Percentiles rank a stretch among this genome's conserved stretches.
phyloP scores from a whole-genome alignment of 2,329 filamentous ascomycete genomes.

The Pezizomycotina sp. region DNA sequence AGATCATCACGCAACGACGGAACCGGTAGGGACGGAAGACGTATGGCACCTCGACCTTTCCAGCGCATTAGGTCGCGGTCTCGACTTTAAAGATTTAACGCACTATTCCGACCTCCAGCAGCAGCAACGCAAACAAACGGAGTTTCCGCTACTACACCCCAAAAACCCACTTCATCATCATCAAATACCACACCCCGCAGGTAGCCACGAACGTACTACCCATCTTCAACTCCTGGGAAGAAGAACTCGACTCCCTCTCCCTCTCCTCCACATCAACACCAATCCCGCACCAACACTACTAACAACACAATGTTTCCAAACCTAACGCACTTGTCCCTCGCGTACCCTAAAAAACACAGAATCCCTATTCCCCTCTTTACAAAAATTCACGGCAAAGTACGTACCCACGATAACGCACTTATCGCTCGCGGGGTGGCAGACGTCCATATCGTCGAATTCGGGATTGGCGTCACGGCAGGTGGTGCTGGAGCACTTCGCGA shows the following conservation, averaged over 20 bases:
- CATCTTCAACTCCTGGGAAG: too few relatives aligned
- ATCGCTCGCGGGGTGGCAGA: slow-evolving; percentile 21
- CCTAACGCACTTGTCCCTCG: slow-evolving; percentile 23
- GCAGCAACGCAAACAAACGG: not conserved
- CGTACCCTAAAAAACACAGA: slow-evolving; percentile 15
- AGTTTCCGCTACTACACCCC: not conserved
- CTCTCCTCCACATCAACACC: not conserved
- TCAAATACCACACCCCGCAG: too few relatives aligned
- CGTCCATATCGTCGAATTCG: slow-evolving; percentile 1
- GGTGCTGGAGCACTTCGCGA: not conserved
- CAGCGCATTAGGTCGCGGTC: slow-evolving; percentile 15
- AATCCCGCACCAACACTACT: too few relatives aligned
- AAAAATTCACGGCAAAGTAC: slow-evolving; percentile 11
- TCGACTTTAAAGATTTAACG: slow-evolving; percentile 15
- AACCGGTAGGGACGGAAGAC: slow-evolving; percentile 15
- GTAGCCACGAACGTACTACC: too few relatives aligned
- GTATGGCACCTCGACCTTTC: slow-evolving; percentile 23
- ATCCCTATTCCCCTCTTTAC: slow-evolving; percentile 8
- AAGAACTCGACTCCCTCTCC: not conserved
- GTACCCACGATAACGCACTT: slow-evolving; percentile 23
- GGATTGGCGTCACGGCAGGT: not conserved
- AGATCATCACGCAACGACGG: too few relatives aligned
- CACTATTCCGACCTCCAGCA: slow-evolving; percentile 11
- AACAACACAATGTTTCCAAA: too few relatives aligned
- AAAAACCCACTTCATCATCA: not conserved